phyloP scores from a whole-genome alignment of 2,329 filamentous ascomycete species.

The Hirsutella thompsonii region DNA sequence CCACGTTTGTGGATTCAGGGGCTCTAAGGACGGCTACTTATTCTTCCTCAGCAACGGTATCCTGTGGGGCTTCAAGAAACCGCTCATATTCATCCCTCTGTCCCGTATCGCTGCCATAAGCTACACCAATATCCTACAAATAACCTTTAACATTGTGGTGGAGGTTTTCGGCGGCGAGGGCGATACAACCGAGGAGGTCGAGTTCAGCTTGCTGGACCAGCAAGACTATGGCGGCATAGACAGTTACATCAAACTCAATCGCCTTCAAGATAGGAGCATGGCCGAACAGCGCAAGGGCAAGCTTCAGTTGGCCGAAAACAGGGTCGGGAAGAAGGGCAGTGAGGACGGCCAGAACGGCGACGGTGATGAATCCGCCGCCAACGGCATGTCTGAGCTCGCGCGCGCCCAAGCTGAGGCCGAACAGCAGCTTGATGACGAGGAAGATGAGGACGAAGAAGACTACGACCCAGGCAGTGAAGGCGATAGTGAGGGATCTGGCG shows the following conservation, averaged over 20 bases:
- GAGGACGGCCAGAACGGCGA: conserved; percentile 25
- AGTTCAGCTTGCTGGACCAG: conserved; percentile 59
- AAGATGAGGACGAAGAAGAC: conserved; percentile 53
- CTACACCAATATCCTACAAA: conserved; percentile 53
- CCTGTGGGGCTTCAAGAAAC: conserved; percentile 60
- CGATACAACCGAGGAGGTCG: conserved; percentile 44
- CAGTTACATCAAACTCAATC: conserved; percentile 47
- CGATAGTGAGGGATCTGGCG: conserved; percentile 44
- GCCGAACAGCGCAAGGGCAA: conserved; percentile 55
- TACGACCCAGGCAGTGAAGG: conserved; percentile 51
- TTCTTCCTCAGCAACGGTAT: conserved; percentile 57
- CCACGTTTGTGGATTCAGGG: conserved; percentile 52
- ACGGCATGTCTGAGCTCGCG: conserved; percentile 34
- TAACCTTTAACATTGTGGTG: conserved; percentile 55
- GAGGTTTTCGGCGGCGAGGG: conserved; percentile 40
- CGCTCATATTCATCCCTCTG: conserved; percentile 49
- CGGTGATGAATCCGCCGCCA: conserved; percentile 21
- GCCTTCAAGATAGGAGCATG: conserved; percentile 55
- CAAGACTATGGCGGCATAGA: conserved; percentile 54
- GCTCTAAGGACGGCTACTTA: conserved; percentile 55
- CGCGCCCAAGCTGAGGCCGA: conserved; percentile 37
- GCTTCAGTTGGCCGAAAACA: conserved; percentile 47
- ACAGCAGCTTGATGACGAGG: conserved; percentile 42
- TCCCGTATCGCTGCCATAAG: conserved; percentile 49
- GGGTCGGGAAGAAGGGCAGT: conserved; percentile 28